A percentile compares a stretch with the other conserved stretches of the same genome.
Evolutionary conservation across 148 eudicot species (phyloP).

Genomic region (Fagopyrum esculentum): DNA sequence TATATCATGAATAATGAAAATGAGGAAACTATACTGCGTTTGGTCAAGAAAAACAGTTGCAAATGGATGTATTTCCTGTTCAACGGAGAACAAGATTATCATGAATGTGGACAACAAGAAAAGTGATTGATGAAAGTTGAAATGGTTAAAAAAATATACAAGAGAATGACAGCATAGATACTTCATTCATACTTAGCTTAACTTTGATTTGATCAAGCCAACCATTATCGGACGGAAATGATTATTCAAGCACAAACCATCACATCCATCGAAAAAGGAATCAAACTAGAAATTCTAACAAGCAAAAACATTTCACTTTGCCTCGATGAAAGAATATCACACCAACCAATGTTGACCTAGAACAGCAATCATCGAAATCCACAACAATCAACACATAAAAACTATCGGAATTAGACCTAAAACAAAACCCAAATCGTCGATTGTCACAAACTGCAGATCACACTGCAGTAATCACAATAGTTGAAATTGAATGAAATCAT

Average conservation of each 20-base stretch:
- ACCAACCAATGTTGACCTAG: constrained; percentile 9
- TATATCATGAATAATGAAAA: background rate
- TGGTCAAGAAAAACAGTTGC: background rate
- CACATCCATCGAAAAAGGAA: background rate
- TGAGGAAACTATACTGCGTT: background rate
- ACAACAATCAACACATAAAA: background rate
- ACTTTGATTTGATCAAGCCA: background rate
- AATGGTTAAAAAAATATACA: background rate
- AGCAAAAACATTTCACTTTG: constrained; percentile 2
- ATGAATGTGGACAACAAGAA: background rate
- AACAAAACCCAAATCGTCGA: constrained; percentile 4
- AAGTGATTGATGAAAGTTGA: background rate
- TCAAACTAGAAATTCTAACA: background rate
- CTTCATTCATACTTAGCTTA: background rate
- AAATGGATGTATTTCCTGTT: background rate
- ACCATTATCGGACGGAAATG: background rate
- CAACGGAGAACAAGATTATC: background rate
- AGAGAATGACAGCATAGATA: constrained; percentile 7
- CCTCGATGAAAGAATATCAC: constrained; percentile 7
- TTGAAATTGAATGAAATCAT: constrained; percentile 7
- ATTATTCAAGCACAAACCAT: background rate
- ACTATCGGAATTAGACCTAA: background rate
- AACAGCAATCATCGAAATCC: constrained; percentile 4
- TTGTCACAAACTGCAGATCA: constrained; percentile 3
- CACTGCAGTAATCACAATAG: constrained; percentile 17